Evolutionary conservation across 179 eudicot species (phyloP).

Genomic region (Carnegiea gigantea): DNA sequence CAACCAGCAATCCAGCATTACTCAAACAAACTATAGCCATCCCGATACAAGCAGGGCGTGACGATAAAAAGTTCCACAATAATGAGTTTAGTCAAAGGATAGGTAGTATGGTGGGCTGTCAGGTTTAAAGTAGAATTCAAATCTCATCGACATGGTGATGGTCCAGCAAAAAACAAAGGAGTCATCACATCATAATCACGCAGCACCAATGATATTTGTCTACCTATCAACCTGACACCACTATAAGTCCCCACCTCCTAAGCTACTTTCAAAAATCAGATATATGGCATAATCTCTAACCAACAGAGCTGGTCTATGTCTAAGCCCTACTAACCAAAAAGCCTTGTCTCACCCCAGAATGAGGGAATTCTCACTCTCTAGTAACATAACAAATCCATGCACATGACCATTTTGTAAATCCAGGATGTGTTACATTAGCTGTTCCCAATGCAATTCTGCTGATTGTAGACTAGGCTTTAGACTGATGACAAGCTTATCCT

Average conservation of each 20-base stretch:
- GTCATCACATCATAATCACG: background rate
- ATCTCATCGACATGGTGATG: constrained; percentile 5
- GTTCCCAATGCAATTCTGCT: background rate
- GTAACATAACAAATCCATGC: background rate
- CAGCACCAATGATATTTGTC: background rate
- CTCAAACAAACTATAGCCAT: background rate
- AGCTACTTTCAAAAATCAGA: background rate
- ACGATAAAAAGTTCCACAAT: background rate
- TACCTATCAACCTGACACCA: background rate
- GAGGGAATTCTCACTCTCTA: background rate
- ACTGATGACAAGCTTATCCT: too few relatives aligned
- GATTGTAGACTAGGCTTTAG: background rate
- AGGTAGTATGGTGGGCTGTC: background rate
- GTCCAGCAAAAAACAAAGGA: background rate
- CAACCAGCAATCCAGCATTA: background rate
- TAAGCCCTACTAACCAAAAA: background rate
- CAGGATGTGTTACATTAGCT: background rate
- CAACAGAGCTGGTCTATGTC: background rate
- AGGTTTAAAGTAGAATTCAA: background rate
- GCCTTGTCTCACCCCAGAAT: background rate
- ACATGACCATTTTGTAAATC: background rate
- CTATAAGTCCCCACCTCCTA: background rate
- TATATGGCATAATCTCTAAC: background rate
- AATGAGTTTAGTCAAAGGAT: background rate
- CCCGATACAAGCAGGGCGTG: background rate